Evolutionary conservation across 129 eudicot genomes (phyloP).

Genomic region (Tanacetum coccineum): DNA sequence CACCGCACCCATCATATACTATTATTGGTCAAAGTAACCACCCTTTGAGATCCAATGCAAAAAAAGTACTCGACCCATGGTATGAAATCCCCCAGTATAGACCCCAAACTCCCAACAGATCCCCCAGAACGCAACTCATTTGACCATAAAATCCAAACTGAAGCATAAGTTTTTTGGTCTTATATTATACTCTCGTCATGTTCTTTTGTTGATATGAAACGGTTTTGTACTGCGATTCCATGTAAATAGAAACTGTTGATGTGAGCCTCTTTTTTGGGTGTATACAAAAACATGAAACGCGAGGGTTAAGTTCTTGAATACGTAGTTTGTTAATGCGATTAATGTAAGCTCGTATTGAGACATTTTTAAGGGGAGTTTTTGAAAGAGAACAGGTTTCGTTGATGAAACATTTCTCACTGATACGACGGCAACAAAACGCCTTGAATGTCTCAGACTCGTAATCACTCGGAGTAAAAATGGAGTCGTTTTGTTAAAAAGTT

Average conservation of each 20-base stretch:
- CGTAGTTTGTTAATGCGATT: conserved; percentile 11
- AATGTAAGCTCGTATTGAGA: conserved; percentile 11
- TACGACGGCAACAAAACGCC: not conserved
- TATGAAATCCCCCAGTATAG: too few species aligned
- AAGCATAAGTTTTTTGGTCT: conserved; percentile 16
- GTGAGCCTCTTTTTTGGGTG: conserved; percentile 19
- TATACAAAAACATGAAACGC: conserved; percentile 17
- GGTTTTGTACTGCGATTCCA: not conserved
- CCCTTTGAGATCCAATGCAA: conserved; percentile 34
- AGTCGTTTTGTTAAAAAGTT: not conserved
- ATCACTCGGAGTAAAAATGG: too few species aligned
- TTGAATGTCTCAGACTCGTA: too few species aligned
- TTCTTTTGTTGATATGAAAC: conserved; percentile 10
- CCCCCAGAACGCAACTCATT: conserved; percentile 46
- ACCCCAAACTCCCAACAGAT: conserved; percentile 48
- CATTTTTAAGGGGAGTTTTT: not conserved
- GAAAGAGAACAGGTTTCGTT: not conserved
- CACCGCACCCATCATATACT: conserved; percentile 68
- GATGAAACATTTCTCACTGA: not conserved
- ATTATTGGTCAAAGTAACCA: conserved; percentile 43
- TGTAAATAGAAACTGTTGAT: conserved; percentile 25
- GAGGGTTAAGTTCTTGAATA: conserved; percentile 9
- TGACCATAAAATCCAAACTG: conserved; percentile 8
- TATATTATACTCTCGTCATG: not conserved
- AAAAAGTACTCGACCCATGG: conserved; percentile 55